Evolutionary conservation across 2,329 filamentous ascomycete genomes (phyloP).

Genomic region (Xenosphaeropsis pyriputrescens): DNA sequence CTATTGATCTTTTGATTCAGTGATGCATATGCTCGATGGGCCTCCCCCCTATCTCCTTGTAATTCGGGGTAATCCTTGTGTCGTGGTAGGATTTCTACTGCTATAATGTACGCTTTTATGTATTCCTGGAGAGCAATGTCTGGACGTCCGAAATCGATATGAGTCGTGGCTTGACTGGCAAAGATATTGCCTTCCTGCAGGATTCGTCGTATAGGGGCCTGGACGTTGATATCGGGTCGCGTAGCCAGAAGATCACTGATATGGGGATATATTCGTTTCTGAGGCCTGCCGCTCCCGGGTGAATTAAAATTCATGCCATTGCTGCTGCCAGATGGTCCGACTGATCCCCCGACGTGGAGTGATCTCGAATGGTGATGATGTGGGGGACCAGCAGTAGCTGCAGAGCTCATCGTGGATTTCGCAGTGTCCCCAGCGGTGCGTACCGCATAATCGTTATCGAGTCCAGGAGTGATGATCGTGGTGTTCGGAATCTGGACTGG

Average conservation of each 20-base stretch:
- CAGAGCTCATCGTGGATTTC: conserved; percentile 14
- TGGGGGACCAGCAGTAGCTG: conserved; percentile 10
- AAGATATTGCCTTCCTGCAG: conserved; percentile 35
- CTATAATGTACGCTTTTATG: conserved; percentile 66
- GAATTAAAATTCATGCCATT: conserved; percentile 6
- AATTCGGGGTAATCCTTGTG: conserved; percentile 62
- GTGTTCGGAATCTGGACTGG: too few relatives aligned
- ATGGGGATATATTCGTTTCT: conserved; percentile 20
- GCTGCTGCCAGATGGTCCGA: conserved; percentile 7
- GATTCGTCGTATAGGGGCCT: conserved; percentile 34
- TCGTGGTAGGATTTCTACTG: conserved; percentile 58
- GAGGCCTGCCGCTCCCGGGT: conserved; percentile 4
- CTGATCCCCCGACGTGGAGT: conserved; percentile 10
- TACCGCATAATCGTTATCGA: too few relatives aligned
- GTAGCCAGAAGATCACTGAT: conserved; percentile 26
- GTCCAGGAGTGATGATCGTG: too few relatives aligned
- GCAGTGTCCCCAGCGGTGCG: too few relatives aligned
- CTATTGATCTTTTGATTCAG: conserved; percentile 34
- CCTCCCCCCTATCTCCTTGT: conserved; percentile 34
- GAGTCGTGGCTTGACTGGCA: conserved; percentile 44
- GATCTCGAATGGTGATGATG: conserved; percentile 8
- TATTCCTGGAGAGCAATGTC: conserved; percentile 76
- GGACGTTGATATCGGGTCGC: conserved; percentile 15
- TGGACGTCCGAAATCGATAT: conserved; percentile 46
- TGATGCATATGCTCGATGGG: conserved; percentile 30